Percentiles rank a stretch among this genome's conserved stretches.
Evolutionary conservation across 1,139 yeast genomes (phyloP).

Genomic region (Candida tetrigidarum): DNA sequence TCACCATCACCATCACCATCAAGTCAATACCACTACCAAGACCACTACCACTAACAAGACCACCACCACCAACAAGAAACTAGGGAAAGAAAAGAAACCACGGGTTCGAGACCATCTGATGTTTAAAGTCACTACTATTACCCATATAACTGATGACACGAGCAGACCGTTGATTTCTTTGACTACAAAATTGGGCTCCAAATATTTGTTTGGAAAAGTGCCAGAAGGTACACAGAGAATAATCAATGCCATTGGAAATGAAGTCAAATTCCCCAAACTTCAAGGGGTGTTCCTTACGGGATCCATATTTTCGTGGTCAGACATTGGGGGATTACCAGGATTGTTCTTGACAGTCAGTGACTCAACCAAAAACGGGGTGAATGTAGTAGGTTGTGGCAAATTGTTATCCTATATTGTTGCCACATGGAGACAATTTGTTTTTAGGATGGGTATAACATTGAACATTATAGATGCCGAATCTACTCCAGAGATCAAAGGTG

Average conservation of each 20-base stretch:
- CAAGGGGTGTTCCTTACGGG: conserved; percentile 80
- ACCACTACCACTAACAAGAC: neutral
- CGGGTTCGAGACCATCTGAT: conserved; percentile 19
- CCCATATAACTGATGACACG: conserved; percentile 65
- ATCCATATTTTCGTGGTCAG: conserved; percentile 62
- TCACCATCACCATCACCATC: too few species aligned
- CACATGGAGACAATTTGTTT: conserved; percentile 90
- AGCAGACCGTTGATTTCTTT: conserved; percentile 63
- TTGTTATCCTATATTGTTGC: conserved; percentile 60
- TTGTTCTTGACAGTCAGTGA: conserved; percentile 83
- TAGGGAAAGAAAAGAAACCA: neutral
- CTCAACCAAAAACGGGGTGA: conserved; percentile 61
- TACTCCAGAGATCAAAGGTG: conserved; percentile 48
- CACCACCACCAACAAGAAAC: neutral
- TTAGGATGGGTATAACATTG: conserved; percentile 72
- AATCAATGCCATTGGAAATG: conserved; percentile 49
- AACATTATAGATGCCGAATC: conserved; percentile 44
- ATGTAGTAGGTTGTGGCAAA: conserved; percentile 40
- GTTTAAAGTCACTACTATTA: conserved; percentile 46
- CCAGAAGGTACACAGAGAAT: conserved; percentile 88
- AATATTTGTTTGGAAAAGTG: conserved; percentile 77
- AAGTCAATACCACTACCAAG: too few species aligned
- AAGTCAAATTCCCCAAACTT: conserved; percentile 57
- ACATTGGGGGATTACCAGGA: conserved; percentile 91
- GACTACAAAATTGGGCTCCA: conserved; percentile 52